Conservation (phyloP, 2,329 filamentous ascomycete genomes). For the Dissoconium aciculare region DNA sequence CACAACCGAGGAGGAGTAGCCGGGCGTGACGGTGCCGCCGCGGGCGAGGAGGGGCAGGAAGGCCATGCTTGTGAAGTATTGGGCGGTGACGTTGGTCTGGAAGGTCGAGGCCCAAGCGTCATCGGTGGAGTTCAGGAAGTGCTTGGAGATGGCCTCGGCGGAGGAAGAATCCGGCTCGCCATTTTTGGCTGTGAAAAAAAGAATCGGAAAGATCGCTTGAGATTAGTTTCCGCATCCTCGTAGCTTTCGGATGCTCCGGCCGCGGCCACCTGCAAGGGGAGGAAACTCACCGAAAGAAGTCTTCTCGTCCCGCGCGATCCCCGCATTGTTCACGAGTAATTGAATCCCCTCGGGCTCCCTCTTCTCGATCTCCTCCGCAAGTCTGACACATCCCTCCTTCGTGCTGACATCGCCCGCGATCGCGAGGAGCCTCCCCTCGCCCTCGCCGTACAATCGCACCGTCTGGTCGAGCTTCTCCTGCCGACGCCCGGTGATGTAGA, state of each 20-base stretch:
- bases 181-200: slow-evolving; percentile 16
- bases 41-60: slow-evolving; percentile 41
- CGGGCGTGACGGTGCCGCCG: slow-evolving; percentile 31
- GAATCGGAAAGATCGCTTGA: not conserved
- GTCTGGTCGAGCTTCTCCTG: slow-evolving; percentile 31
- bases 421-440: slow-evolving; percentile 28
- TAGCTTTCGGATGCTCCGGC: too few species aligned
- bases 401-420: slow-evolving; percentile 35
- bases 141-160: slow-evolving; percentile 35
- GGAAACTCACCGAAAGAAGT: slow-evolving; percentile 31
- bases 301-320: slow-evolving; percentile 37
- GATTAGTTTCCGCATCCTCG: too few species aligned
- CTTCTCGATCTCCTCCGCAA: slow-evolving; percentile 27
- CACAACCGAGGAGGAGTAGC: slow-evolving; percentile 37
- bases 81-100: slow-evolving; percentile 36
- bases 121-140: slow-evolving; percentile 35
- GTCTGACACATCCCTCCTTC: slow-evolving; percentile 34
- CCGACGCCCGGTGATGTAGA: slow-evolving; percentile 34
- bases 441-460: slow-evolving; percentile 32
- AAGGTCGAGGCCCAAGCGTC: slow-evolving; percentile 37
- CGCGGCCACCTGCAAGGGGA: not conserved
- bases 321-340: slow-evolving; percentile 40
- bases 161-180: slow-evolving; percentile 35
- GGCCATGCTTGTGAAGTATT: slow-evolving; percentile 40
- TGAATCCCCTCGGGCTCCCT: slow-evolving; percentile 40